Percentiles rank a stretch among this genome's conserved stretches.
Conservation (phyloP, 306 rosid species). For the Lathyrus aphaca region DNA sequence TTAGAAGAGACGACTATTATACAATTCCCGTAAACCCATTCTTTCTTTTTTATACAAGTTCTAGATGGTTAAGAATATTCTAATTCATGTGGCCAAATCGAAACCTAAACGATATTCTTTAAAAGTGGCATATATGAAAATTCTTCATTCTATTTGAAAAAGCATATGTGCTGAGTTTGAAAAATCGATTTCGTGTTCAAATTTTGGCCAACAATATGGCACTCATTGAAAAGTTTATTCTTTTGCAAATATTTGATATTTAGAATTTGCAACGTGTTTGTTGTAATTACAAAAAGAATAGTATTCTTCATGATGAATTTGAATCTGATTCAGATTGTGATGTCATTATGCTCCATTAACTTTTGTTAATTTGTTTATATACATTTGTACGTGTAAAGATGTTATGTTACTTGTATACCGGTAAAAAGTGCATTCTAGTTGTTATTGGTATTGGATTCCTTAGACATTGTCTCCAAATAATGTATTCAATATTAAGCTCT, state of each 20-base stretch:
- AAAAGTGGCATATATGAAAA: background rate
- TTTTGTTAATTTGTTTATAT: background rate
- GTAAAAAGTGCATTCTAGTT: background rate
- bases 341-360: background rate
- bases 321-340: conserved; percentile 34
- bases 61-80: conserved; percentile 13
- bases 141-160: conserved; percentile 11
- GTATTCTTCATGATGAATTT: conserved; percentile 32
- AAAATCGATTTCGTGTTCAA: conserved; percentile 37
- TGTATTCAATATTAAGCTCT: too few species aligned
- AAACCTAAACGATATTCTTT: conserved; percentile 33
- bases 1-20: background rate
- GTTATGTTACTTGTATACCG: too few species aligned
- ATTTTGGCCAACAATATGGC: conserved; percentile 44
- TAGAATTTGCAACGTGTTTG: conserved; percentile 30
- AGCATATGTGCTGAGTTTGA: conserved; percentile 45
- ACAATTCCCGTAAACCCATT: background rate
- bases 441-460: background rate
- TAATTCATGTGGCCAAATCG: conserved; percentile 28
- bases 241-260: conserved; percentile 19
- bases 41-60: background rate
- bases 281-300: conserved; percentile 39
- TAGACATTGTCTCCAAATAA: too few species aligned
- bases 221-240: conserved; percentile 36
- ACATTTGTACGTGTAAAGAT: background rate